Percentiles rank a stretch among this genome's conserved stretches.
Evolutionary conservation across 2,329 filamentous ascomycete species (phyloP).

Genomic region (Ceratocystis eucalypticola): DNA sequence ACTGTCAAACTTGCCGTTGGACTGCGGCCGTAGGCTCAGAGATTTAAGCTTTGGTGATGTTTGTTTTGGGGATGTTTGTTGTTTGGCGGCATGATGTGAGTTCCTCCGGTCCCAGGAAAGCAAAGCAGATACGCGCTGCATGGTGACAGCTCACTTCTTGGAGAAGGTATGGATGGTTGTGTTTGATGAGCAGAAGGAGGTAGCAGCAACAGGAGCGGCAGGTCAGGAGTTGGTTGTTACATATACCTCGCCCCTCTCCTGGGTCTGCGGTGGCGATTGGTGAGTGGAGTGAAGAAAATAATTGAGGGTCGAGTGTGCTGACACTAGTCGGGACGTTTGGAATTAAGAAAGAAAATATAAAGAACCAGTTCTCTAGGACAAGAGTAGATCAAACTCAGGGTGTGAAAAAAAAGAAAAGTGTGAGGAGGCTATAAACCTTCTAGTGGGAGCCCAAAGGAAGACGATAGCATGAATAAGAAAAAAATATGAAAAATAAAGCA

Average conservation of each 20-base stretch:
- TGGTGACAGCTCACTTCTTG: constrained; percentile 6
- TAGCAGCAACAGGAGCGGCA: neutral
- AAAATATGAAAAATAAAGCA: constrained; percentile 1
- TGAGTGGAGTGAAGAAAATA: neutral
- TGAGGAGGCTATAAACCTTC: neutral
- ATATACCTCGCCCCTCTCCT: constrained; percentile 1
- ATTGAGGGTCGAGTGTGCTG: neutral
- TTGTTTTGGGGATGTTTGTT: constrained; percentile 16
- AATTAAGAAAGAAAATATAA: neutral
- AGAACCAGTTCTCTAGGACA: neutral
- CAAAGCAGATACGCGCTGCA: constrained; percentile 21
- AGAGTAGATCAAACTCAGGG: neutral
- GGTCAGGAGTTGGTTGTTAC: neutral
- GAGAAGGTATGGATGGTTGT: neutral
- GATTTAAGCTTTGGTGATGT: constrained; percentile 10
- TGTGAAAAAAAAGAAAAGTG: neutral
- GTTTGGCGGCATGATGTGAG: constrained; percentile 19
- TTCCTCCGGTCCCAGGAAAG: constrained; percentile 21
- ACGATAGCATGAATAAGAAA: neutral
- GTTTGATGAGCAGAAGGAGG: neutral
- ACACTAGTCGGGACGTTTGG: neutral
- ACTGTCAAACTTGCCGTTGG: constrained; percentile 20
- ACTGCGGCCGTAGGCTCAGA: constrained; percentile 12
- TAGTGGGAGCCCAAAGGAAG: neutral
- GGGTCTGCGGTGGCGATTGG: neutral